Conservation (phyloP, 768 basidiomycete species). For the Lactarius sanguifluus region DNA sequence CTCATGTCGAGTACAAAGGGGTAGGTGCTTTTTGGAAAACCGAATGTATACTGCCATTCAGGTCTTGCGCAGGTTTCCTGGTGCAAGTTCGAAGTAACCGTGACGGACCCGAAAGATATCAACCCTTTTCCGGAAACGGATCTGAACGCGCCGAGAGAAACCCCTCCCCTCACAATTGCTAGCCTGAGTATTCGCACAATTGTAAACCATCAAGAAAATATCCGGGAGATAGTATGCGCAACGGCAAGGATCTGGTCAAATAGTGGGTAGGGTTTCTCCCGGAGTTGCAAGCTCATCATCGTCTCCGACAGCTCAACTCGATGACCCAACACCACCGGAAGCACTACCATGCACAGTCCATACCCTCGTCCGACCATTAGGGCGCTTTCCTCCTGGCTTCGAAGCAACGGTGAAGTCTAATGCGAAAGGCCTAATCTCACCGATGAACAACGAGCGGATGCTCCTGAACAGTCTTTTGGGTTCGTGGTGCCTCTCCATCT, state of each 20-base stretch:
- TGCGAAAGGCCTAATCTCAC: slow-evolving; percentile 65
- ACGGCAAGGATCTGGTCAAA: slow-evolving; percentile 83
- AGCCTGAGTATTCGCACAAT: slow-evolving; percentile 86
- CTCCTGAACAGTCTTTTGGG: slow-evolving; percentile 81
- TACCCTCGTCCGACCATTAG: slow-evolving; percentile 88
- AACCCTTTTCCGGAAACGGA: slow-evolving; percentile 79
- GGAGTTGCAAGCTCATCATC: not conserved
- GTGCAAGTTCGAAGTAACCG: slow-evolving; percentile 91
- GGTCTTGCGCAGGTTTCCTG: slow-evolving; percentile 71
- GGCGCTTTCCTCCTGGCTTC: slow-evolving; percentile 82
- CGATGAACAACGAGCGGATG: slow-evolving; percentile 80
- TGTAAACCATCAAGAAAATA: slow-evolving; percentile 92
- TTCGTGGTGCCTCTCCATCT: slow-evolving; percentile 33
- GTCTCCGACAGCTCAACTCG: slow-evolving; percentile 65
- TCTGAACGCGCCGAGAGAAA: slow-evolving; percentile 65
- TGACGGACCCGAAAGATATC: slow-evolving; percentile 84
- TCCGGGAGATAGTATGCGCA: slow-evolving; percentile 87
- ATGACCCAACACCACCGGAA: slow-evolving; percentile 91
- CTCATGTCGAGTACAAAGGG: slow-evolving; percentile 71
- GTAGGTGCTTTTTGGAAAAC: slow-evolving; percentile 45
- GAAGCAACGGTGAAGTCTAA: slow-evolving; percentile 65
- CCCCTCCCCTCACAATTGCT: slow-evolving; percentile 88
- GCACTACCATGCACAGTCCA: slow-evolving; percentile 77
- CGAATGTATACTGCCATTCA: not conserved
- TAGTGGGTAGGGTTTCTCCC: slow-evolving; percentile 41